Conservation (phyloP, 2,329 filamentous ascomycete species). For the Pseudogymnoascus sp. region DNA sequence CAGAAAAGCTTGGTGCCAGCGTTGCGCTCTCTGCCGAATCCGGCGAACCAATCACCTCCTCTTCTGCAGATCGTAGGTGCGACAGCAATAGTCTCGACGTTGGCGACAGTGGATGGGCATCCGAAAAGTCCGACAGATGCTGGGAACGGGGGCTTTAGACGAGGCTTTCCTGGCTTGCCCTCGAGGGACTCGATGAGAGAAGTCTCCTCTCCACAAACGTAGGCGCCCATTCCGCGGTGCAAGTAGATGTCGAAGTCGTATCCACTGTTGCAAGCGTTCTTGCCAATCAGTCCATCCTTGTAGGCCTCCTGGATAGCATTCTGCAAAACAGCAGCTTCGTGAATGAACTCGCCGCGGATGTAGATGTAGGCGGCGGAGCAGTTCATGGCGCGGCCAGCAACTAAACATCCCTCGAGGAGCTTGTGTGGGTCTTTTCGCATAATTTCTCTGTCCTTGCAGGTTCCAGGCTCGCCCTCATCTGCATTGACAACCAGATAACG, state of each 20-base stretch:
- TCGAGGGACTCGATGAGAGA: slow-evolving; percentile 97
- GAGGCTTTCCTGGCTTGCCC: slow-evolving; percentile 97
- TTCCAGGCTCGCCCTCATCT: slow-evolving; percentile 96
- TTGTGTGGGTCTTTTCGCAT: slow-evolving; percentile 99
- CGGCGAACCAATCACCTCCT: slow-evolving; percentile 86
- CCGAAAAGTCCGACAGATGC: slow-evolving; percentile 96
- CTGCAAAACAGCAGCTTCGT: slow-evolving; percentile 90
- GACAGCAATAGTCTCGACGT: slow-evolving; percentile 95
- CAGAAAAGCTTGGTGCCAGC: slow-evolving; percentile 96
- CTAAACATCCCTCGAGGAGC: slow-evolving; percentile 92
- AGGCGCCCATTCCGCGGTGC: slow-evolving; percentile 94
- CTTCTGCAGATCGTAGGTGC: slow-evolving; percentile 92
- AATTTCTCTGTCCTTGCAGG: slow-evolving; percentile 98
- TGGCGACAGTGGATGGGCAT: slow-evolving; percentile 95
- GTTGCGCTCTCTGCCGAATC: slow-evolving; percentile 93
- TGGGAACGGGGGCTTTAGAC: slow-evolving; percentile 97
- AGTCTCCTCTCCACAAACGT: slow-evolving; percentile 97
- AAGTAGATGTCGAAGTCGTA: slow-evolving; percentile 98
- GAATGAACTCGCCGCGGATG: slow-evolving; percentile 96
- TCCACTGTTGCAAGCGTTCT: slow-evolving; percentile 93
- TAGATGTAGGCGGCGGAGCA: slow-evolving; percentile 98
- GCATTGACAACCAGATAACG: slow-evolving; percentile 97
- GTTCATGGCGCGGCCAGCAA: slow-evolving; percentile 97
- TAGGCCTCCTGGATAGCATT: slow-evolving; percentile 97
- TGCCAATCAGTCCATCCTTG: slow-evolving; percentile 86